These are phyloP conservation scores for Smittium culicis DNA, from an alignment of 371 early-diverging fungal genomes.

Conservation along the genomic window DNA sequence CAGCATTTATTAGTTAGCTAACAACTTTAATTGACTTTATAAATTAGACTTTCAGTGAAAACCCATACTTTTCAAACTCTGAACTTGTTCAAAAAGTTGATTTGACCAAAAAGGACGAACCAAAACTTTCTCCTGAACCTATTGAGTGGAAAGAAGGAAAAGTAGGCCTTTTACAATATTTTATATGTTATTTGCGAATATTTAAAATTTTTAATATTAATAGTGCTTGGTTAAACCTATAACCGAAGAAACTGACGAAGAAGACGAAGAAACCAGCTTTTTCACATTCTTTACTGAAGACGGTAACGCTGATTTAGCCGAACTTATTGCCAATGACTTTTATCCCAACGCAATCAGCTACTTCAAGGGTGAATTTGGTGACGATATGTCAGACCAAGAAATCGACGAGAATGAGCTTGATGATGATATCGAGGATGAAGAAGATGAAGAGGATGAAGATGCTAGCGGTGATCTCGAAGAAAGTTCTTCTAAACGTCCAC, in stretches of 20 bases:
- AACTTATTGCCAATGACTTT: conserved; percentile 30
- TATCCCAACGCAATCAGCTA: conserved; percentile 31
- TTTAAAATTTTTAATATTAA: conserved; percentile 13
- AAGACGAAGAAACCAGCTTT: conserved; percentile 29
- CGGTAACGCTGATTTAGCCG: conserved; percentile 28
- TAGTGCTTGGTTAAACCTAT: conserved; percentile 10
- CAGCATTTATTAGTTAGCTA: neutral
- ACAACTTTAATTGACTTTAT: neutral
- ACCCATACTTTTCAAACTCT: conserved; percentile 26
- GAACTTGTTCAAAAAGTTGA: conserved; percentile 26
- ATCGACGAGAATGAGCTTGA: conserved; percentile 10
- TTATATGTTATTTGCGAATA: neutral
- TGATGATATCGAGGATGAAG: conserved; percentile 14
- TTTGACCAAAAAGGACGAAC: conserved; percentile 26
- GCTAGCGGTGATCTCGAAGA: neutral
- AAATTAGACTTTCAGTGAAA: conserved; percentile 18
- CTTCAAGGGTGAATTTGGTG: conserved; percentile 10
- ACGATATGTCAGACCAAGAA: conserved; percentile 14
- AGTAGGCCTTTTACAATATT: conserved; percentile 13
- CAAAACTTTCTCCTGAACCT: conserved; percentile 23
- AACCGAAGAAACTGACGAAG: conserved; percentile 14
- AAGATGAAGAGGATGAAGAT: conserved; percentile 21
- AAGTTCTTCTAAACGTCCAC: neutral
- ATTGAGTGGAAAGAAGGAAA: conserved; percentile 30
- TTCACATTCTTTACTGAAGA: conserved; percentile 31